Evolutionary conservation across 495 filamentous ascomycete genomes (phyloP), one percentile per base, ranked within the genome.

Genomic region (Talaromyces nanjingensis): DNA sequence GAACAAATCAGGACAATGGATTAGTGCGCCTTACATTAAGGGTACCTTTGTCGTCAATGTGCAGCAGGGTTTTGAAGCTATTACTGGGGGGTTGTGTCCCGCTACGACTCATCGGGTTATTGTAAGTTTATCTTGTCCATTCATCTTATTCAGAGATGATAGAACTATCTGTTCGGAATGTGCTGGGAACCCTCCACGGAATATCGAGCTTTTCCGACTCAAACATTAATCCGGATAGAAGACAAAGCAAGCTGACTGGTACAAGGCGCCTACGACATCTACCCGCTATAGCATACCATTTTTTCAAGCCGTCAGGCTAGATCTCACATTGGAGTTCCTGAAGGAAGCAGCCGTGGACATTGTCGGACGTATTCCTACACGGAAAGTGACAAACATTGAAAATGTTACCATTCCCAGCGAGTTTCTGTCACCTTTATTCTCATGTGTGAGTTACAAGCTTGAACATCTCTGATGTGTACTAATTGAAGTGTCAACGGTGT

Each of bases 281-380:
- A 85, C 93, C 20, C 79, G 93, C 24, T 96, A 87, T 70, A 89
- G 85, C n/a, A 90, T 97, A 57, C 94, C 93, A 0, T 96, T 97
- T 72, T 98, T 98, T 72, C 92, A 96, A 72, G 93, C 91, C 11
- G 90, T 98, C 63, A 85, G 88, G 64, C 84, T 90, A 57, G 91
- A 96, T 72, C 93, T 93, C 67, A 91, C 93, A 63, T 82, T 85
- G 37, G 82, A 89, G 52, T 91, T 75, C 53, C 69, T 79, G 9
- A 63, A 74, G 18, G 67, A 73, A 31, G 74, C 74, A 0, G 77
- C 77, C 2, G 66, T 69, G 1, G 74, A 79, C 53, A 78, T 80
- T 62, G 73, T 77, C 22, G 58, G 63, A 2, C 66, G 66, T 3
- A 75, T 79, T 18, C 77, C 77, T 0, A 66, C 70, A 3, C 71